These are phyloP conservation scores for Phytopythium sindhum DNA, from an alignment of 352 stramenopile genomes.

Conservation along the genomic window DNA sequence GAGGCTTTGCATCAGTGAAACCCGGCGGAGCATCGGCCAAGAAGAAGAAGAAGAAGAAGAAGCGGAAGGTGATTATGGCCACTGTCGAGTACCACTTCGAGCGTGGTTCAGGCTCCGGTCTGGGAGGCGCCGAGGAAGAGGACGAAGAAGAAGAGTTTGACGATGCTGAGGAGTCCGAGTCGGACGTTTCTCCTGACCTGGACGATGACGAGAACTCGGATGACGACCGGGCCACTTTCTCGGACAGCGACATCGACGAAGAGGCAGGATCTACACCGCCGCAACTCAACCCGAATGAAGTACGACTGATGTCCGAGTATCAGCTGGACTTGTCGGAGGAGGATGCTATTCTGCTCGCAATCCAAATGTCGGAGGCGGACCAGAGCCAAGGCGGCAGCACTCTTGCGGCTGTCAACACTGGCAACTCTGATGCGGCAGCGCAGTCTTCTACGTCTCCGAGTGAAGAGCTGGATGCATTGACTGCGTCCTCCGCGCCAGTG, in stretches of 20 bases:
- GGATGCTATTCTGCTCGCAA: constrained; percentile 57
- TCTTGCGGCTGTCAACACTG: not conserved
- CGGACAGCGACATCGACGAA: constrained; percentile 29
- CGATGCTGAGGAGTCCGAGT: constrained; percentile 45
- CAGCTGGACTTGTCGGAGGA: constrained; percentile 74
- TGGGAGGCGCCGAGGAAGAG: constrained; percentile 28
- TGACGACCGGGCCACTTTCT: constrained; percentile 42
- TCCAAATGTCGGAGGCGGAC: constrained; percentile 53
- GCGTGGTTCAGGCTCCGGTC: not conserved
- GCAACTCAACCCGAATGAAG: constrained; percentile 30
- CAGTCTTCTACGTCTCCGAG: not conserved
- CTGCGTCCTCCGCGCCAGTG: not conserved
- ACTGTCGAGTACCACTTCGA: not conserved
- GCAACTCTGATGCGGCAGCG: not conserved
- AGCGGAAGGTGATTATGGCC: not conserved
- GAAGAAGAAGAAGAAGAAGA: constrained; percentile 36
- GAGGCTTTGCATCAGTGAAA: constrained; percentile 18
- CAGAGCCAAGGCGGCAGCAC: constrained; percentile 6
- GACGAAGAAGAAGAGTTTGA: constrained; percentile 42
- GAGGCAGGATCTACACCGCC: constrained; percentile 17
- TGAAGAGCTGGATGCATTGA: not conserved
- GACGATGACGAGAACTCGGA: constrained; percentile 61
- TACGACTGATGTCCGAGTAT: constrained; percentile 53
- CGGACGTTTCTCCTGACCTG: constrained; percentile 38
- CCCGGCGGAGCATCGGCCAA: constrained; percentile 19